These are phyloP conservation scores for Boletus subcaerulescens DNA, from an alignment of 768 basidiomycete genomes.

Conservation along the genomic window DNA sequence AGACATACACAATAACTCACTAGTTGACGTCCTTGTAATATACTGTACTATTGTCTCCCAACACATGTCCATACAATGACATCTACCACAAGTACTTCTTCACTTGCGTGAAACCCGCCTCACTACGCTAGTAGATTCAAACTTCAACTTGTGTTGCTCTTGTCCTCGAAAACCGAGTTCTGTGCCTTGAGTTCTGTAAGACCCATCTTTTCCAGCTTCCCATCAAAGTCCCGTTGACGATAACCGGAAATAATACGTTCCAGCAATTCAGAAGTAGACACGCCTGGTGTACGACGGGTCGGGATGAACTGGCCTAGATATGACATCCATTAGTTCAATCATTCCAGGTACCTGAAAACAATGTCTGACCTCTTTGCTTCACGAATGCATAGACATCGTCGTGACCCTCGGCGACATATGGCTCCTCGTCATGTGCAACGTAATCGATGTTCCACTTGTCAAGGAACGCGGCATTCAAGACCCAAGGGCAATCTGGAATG, in stretches of 20 bases:
- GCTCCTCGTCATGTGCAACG: slow-evolving; percentile 93
- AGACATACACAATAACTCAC: neutral
- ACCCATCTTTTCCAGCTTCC: slow-evolving; percentile 88
- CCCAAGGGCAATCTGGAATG: slow-evolving; percentile 88
- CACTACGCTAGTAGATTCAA: neutral
- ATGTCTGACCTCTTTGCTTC: slow-evolving; percentile 69
- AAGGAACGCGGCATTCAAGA: slow-evolving; percentile 77
- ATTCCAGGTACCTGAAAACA: neutral
- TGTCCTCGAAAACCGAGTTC: slow-evolving; percentile 31
- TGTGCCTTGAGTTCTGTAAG: slow-evolving; percentile 66
- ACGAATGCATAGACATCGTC: slow-evolving; percentile 84
- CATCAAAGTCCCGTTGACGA: slow-evolving; percentile 80
- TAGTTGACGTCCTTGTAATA: slow-evolving; percentile 5
- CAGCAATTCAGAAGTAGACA: slow-evolving; percentile 90
- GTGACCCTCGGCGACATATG: slow-evolving; percentile 74
- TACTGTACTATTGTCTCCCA: slow-evolving; percentile 3
- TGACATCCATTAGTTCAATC: neutral
- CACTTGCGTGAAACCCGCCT: too few relatives aligned
- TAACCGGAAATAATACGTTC: slow-evolving; percentile 91
- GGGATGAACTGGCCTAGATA: slow-evolving; percentile 86
- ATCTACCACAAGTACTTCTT: neutral
- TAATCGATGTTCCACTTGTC: slow-evolving; percentile 91
- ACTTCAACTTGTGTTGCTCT: slow-evolving; percentile 4
- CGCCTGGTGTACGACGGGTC: slow-evolving; percentile 89
- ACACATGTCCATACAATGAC: neutral